Percentiles rank a stretch among this genome's conserved stretches.
These are phyloP conservation scores for Coriaria nepalensis DNA, from an alignment of 306 rosid genomes.

Conservation along the genomic window DNA sequence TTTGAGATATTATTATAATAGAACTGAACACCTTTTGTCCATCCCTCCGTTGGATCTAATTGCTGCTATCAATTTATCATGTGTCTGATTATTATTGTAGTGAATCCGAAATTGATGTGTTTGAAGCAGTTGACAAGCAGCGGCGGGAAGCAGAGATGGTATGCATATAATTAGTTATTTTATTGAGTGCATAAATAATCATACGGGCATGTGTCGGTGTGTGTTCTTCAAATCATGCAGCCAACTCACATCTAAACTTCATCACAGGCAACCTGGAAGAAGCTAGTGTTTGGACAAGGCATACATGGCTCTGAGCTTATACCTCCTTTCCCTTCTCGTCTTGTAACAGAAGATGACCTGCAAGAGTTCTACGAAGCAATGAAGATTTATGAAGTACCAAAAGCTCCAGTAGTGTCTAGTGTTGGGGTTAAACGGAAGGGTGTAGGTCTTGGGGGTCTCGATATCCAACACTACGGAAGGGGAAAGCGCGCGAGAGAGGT, in stretches of 20 bases:
- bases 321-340: conserved; percentile 66
- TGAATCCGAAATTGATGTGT: conserved; percentile 87
- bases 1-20: conserved; percentile 1
- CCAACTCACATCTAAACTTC: too few species aligned
- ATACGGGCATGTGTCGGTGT: neutral
- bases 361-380: conserved; percentile 70
- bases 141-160: conserved; percentile 77
- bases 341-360: conserved; percentile 83
- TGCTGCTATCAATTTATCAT: conserved; percentile 4
- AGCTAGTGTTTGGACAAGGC: conserved; percentile 37
- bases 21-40: conserved; percentile 1
- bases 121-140: conserved; percentile 77
- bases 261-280: conserved; percentile 69
- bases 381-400: conserved; percentile 75
- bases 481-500: conserved; percentile 99
- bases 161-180: conserved; percentile 8
- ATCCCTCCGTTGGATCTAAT: neutral
- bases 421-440: conserved; percentile 68
- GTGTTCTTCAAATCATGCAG: neutral
- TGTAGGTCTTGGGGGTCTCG: conserved; percentile 54
- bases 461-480: conserved; percentile 85
- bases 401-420: conserved; percentile 34
- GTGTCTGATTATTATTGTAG: conserved; percentile 28
- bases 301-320: conserved; percentile 33
- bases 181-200: too few species aligned